Evolutionary conservation across 2,329 filamentous ascomycete species (phyloP), one percentile per base, ranked within the genome.

Genomic region (Colletotrichum eremochloae): DNA sequence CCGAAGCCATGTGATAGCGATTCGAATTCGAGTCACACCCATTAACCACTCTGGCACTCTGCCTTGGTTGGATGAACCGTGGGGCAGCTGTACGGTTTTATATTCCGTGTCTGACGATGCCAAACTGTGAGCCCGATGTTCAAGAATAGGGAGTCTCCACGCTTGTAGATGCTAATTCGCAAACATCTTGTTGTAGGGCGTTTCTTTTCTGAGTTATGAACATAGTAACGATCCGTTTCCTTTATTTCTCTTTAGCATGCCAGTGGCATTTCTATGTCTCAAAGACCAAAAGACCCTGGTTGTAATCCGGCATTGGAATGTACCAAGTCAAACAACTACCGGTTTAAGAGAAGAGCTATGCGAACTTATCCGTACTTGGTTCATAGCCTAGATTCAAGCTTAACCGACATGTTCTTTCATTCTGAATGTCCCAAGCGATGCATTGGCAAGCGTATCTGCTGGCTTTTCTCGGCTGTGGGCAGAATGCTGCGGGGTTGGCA

Each of bases 41-140:
- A 69, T 64, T 69, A 64, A 69, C 67, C 67, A 69, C 67, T 69
- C 67, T 69, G 61, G 67, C 67, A 69, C 67, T 65, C 61, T 65
- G 67, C 67, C 67, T 29, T 46, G 50, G 20, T 40, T 42, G 8
- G 46, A 18, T 63, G 33, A 6, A 6, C 1, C 1, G 15, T 4
- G 8, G 1, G 1, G 8, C 1, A 1, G 1, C 7, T 7, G 1
- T 1, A 5, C 24, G 24, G 1, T 1, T 1, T 1, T 52, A 63
- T 53, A n/a, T 42, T 1, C 5, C 6, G 31, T 9, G 1, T 5
- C 15, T 18, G 40, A 18, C 4, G 8, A 12, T 42, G 24, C 12
- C 24, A 14, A 7, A 29, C 14, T 29, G 20, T 11, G 12, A 15
- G 36, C 8, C 42, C 36, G 40, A 14, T 6, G 8, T 14, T 31